Evolutionary conservation across 495 filamentous ascomycete genomes (phyloP), one percentile per base, ranked within the genome.

Genomic region (Opeltia flavorubescens): DNA sequence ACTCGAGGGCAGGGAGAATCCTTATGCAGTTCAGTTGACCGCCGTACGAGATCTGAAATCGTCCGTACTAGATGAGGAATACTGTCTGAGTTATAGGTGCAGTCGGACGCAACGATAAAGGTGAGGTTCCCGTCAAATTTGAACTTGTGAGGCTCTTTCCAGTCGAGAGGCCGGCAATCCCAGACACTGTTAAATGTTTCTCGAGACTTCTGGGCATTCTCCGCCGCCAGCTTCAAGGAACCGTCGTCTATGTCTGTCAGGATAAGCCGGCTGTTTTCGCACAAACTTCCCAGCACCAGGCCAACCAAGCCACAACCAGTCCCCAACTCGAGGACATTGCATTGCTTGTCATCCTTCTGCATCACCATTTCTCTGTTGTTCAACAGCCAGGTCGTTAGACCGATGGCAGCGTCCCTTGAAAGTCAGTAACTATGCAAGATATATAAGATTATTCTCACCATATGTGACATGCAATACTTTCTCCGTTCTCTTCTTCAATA

Each of bases 391-490:
- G 66, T 62, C 24, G 66, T 58, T 33, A 84, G 66, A 11, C 74
- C 69, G 9, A 86, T 60, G 3, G 78, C 83, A 40, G 78, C 83
- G 60, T 87, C 83, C 81, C 80, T 84, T 29, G 18, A 38, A 38
- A 49, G 24, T 15, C 9, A 26, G 43, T 35, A 13, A 2, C 29
- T 13, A 33, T 5, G 9, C 7, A 7, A 55, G 54, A 54, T 49
- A 53, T 27, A 27, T 26, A 24, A 13, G 38, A 26, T 4, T 26
- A 26, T 27, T 7, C 67, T 62, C 79, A 89, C 91, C 91, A 98
- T 39, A 96, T 77, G 63, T 98, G 91, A 13, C 88, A 74, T 13
- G 89, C 89, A 55, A 98, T 95, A 59, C 85, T 94, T 59, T 96
- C 88, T 5, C 89, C 89, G 2, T 87, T 87, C 49, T 96, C 89